phyloP scores from a whole-genome alignment of 805 yeast species.

The Priceomyces medius region DNA sequence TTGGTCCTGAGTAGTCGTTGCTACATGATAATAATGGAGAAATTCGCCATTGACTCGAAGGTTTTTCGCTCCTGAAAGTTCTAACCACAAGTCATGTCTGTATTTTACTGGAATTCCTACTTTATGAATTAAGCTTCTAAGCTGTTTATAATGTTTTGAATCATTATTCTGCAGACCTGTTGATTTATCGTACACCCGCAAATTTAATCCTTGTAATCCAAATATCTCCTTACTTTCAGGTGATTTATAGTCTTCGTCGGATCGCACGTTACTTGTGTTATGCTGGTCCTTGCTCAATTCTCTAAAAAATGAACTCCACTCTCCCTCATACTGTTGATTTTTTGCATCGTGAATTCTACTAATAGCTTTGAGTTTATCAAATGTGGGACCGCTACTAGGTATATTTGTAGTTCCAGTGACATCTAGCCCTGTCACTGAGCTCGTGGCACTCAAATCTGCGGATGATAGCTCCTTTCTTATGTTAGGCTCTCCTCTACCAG shows the following conservation, averaged over 20 bases:
- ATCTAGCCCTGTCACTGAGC: constrained; percentile 6
- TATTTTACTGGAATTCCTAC: constrained; percentile 50
- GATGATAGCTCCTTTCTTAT: constrained; percentile 1
- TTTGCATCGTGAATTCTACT: constrained; percentile 45
- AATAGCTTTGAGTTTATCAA: constrained; percentile 34
- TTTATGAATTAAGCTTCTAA: constrained; percentile 34
- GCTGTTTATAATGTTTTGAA: constrained; percentile 15
- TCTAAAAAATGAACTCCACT: constrained; percentile 43
- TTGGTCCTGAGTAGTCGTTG: constrained; percentile 8
- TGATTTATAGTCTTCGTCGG: background rate
- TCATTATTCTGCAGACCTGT: constrained; percentile 1
- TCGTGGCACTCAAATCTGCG: background rate
- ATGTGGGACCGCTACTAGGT: constrained; percentile 2
- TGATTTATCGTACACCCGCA: constrained; percentile 19
- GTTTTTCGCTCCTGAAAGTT: constrained; percentile 50
- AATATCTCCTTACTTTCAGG: constrained; percentile 25
- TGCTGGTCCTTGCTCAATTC: constrained; percentile 34
- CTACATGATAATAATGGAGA: constrained; percentile 26
- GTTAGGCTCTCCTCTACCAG: background rate
- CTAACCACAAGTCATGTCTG: constrained; percentile 51
- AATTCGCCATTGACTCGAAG: constrained; percentile 49
- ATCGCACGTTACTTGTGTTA: constrained; percentile 6
- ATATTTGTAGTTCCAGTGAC: constrained; percentile 7
- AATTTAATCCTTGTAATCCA: constrained; percentile 39
- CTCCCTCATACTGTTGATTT: constrained; percentile 34